Conservation (phyloP, 306 rosid species). For the Inga leiocalycina region DNA sequence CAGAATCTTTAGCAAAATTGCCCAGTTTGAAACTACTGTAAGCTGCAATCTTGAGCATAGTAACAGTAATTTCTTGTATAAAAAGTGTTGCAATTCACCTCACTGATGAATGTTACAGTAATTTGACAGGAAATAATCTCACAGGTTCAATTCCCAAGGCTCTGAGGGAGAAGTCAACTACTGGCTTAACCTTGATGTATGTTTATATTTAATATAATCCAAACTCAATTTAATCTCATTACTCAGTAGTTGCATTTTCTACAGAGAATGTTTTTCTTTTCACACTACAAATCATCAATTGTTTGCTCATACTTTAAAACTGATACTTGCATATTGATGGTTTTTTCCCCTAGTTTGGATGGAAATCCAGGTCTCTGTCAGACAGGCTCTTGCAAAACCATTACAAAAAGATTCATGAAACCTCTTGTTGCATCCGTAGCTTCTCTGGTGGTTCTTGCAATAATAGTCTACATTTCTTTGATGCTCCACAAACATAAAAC, state of each 20-base stretch:
- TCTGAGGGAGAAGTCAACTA: not conserved
- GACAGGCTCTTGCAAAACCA: not conserved
- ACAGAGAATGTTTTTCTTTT: not conserved
- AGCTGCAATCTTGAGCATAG: not conserved
- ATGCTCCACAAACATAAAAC: constrained; percentile 8
- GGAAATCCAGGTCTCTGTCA: not conserved
- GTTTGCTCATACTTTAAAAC: not conserved
- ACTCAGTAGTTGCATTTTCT: not conserved
- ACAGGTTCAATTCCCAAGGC: constrained; percentile 2
- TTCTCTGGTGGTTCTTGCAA: not conserved
- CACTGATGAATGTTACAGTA: not conserved
- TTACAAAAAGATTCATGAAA: not conserved
- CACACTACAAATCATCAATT: not conserved
- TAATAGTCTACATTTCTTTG: constrained; percentile 6
- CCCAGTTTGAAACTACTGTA: constrained; percentile 18
- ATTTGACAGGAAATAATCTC: constrained; percentile 16
- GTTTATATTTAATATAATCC: not conserved
- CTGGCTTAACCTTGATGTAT: constrained; percentile 24
- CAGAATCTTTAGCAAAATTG: constrained; percentile 5
- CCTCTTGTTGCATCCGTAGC: constrained; percentile 24
- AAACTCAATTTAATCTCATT: not conserved
- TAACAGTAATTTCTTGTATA: not conserved
- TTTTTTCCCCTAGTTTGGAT: not conserved
- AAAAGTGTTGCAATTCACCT: not conserved
- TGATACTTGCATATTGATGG: not conserved